phyloP scores from a whole-genome alignment of 306 rosid genomes.

The Carpinus fangiana region DNA sequence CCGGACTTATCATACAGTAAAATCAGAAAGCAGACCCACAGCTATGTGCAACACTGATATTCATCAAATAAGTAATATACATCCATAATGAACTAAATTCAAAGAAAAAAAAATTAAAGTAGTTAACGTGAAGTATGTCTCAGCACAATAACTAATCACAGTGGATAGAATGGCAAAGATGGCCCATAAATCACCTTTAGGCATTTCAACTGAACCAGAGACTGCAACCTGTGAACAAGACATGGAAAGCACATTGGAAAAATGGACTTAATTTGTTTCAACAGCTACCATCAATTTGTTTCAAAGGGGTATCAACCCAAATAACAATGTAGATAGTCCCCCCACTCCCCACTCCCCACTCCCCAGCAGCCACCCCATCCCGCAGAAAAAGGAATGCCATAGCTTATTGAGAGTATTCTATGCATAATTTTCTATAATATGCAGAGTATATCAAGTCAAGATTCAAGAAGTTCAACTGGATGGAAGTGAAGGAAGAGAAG shows the following conservation, averaged over 20 bases:
- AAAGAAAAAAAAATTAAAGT: not conserved
- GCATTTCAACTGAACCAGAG: too few species aligned
- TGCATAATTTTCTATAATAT: not conserved
- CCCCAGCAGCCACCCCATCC: not conserved
- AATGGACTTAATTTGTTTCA: too few species aligned
- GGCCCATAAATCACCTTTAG: too few species aligned
- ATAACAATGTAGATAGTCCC: constrained; percentile 1
- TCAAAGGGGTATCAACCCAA: not conserved
- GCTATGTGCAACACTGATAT: constrained; percentile 11
- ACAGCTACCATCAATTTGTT: not conserved
- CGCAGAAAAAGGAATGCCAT: not conserved
- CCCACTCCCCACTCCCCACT: too few species aligned
- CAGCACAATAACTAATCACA: constrained; percentile 32
- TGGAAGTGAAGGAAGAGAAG: too few species aligned
- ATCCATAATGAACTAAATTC: not conserved
- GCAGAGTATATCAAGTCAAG: not conserved
- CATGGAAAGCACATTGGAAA: too few species aligned
- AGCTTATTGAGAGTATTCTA: not conserved
- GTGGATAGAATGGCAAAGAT: too few species aligned
- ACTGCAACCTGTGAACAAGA: too few species aligned
- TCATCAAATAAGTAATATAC: constrained; percentile 8
- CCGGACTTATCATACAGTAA: not conserved
- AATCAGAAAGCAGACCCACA: constrained; percentile 5
- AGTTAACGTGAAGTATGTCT: constrained; percentile 90
- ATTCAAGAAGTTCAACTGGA: not conserved